Percentiles rank a stretch among this genome's conserved stretches.
Conservation (phyloP, 225 moss, liverwort and hornwort genomes). For the Marchantia polymorpha region DNA sequence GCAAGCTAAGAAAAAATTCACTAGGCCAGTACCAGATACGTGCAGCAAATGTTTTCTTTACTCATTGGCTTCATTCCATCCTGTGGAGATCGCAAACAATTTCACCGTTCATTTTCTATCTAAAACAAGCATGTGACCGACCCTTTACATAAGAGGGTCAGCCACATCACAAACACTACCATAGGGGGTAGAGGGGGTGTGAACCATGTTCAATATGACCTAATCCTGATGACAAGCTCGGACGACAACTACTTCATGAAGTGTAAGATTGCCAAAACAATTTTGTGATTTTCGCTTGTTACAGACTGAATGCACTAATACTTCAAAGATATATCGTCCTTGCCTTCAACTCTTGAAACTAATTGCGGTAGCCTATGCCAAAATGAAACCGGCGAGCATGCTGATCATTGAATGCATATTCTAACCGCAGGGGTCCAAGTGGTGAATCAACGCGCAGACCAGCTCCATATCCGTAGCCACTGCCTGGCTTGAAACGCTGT, state of each 20-base stretch:
- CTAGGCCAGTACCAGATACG: not conserved
- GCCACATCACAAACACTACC: not conserved
- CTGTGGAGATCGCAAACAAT: not conserved
- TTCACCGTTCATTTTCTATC: constrained; percentile 9
- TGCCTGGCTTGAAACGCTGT: constrained; percentile 90
- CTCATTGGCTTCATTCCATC: not conserved
- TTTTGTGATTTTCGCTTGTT: not conserved
- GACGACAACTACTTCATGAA: not conserved
- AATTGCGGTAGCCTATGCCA: constrained; percentile 95
- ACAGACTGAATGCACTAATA: constrained; percentile 5
- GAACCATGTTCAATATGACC: constrained; percentile 11
- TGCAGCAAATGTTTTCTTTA: not conserved
- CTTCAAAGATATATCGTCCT: not conserved
- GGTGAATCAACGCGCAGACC: constrained; percentile 98
- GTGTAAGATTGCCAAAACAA: constrained; percentile 8
- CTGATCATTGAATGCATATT: constrained; percentile 93
- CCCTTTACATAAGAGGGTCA: not conserved
- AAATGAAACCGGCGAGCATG: constrained; percentile 92
- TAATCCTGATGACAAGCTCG: constrained; percentile 17
- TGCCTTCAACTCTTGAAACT: constrained; percentile 18
- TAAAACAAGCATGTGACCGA: constrained; percentile 1
- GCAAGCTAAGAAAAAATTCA: not conserved
- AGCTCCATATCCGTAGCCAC: constrained; percentile 94
- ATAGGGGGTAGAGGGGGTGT: not conserved
- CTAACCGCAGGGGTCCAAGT: constrained; percentile 88